Conservation (phyloP, 768 basidiomycete species). For the Agaricus subrufescens region DNA sequence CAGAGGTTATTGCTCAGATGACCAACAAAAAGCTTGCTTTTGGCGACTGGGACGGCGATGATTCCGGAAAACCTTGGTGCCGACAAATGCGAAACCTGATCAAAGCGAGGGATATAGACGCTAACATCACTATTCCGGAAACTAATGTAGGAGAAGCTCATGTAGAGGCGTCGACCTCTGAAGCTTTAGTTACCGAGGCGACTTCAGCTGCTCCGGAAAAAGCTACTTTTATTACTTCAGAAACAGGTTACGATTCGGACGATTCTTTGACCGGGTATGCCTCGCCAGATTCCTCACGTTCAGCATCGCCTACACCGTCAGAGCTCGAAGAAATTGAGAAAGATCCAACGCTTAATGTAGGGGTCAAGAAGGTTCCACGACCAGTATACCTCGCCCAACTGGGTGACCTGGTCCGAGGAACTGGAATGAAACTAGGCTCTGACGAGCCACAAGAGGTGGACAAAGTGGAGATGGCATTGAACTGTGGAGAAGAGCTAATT, state of each 20-base stretch:
- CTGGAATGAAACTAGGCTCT: slow-evolving; percentile 42
- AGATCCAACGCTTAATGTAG: slow-evolving; percentile 77
- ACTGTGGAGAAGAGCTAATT: slow-evolving; percentile 77
- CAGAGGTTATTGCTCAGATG: slow-evolving; percentile 68
- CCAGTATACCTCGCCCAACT: slow-evolving; percentile 92
- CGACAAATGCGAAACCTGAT: slow-evolving; percentile 54
- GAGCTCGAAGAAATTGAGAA: slow-evolving; percentile 81
- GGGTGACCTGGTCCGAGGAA: slow-evolving; percentile 66
- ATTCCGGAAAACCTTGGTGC: slow-evolving; percentile 61
- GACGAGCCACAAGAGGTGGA: slow-evolving; percentile 67
- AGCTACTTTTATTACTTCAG: slow-evolving; percentile 17
- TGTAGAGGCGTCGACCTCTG: background rate
- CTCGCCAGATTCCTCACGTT: slow-evolving; percentile 58
- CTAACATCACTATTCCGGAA: slow-evolving; percentile 17
- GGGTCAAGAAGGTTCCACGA: slow-evolving; percentile 61
- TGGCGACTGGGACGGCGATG: slow-evolving; percentile 78
- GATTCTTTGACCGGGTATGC: slow-evolving; percentile 83
- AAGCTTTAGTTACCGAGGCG: background rate
- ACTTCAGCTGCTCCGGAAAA: slow-evolving; percentile 11
- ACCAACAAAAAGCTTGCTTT: slow-evolving; percentile 71
- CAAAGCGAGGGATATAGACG: slow-evolving; percentile 47
- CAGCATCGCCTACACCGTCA: slow-evolving; percentile 74
- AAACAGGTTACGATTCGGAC: slow-evolving; percentile 64
- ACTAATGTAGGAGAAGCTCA: slow-evolving; percentile 2
- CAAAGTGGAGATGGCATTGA: slow-evolving; percentile 75